These are phyloP conservation scores for Flaveria robusta DNA, from an alignment of 129 eudicot species.

Conservation along the genomic window DNA sequence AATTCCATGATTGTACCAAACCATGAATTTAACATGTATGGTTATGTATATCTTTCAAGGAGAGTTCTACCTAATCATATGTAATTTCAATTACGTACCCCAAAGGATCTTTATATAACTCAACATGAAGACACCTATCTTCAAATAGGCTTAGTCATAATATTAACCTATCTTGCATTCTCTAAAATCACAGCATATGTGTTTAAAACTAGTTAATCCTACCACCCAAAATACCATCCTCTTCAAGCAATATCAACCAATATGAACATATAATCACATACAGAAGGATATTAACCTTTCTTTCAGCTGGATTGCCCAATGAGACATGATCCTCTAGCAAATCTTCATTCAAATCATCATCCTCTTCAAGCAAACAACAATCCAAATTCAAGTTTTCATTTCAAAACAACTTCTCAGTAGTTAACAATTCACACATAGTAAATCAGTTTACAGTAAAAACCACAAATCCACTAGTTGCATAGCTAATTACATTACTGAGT, in stretches of 20 bases:
- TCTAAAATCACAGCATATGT: background rate
- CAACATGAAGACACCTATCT: background rate
- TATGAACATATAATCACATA: background rate
- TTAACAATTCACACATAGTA: background rate
- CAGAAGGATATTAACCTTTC: conserved; percentile 40
- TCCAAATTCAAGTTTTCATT: conserved; percentile 7
- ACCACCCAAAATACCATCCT: background rate
- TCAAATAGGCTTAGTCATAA: background rate
- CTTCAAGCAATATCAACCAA: too few species aligned
- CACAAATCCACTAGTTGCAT: background rate
- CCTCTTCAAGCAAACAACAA: conserved; percentile 40
- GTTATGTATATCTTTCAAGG: background rate
- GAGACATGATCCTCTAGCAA: conserved; percentile 46
- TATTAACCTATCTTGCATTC: background rate
- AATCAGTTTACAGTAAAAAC: background rate
- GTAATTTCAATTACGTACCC: background rate
- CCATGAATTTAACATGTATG: background rate
- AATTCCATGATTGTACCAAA: background rate
- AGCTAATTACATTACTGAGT: conserved; percentile 18
- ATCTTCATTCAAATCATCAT: conserved; percentile 44
- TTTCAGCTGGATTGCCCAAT: conserved; percentile 42
- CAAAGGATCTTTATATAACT: background rate
- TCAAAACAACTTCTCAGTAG: background rate
- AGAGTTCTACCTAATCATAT: background rate
- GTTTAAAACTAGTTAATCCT: background rate